phyloP scores from a whole-genome alignment of 2,329 filamentous ascomycete species.

The Phyllachora maydis region DNA sequence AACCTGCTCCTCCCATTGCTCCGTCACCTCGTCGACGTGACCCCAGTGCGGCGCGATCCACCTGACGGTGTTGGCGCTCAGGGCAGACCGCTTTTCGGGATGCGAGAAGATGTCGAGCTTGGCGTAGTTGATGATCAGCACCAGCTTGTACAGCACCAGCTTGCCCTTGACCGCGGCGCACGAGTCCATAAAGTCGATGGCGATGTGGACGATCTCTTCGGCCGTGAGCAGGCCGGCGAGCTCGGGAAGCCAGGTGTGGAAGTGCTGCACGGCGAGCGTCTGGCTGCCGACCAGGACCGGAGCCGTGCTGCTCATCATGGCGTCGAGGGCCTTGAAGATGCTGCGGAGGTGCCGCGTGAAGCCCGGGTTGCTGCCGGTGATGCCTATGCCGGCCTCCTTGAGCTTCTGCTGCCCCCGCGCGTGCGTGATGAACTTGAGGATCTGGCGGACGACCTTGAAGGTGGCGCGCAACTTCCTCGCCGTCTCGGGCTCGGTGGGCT shows the following conservation, averaged over 20 bases:
- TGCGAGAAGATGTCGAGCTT: conserved; percentile 62
- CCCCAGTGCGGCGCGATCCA: conserved; percentile 97
- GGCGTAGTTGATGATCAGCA: conserved; percentile 83
- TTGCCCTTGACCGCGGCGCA: conserved; percentile 78
- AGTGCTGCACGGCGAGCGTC: conserved; percentile 85
- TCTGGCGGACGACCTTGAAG: conserved; percentile 84
- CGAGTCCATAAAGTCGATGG: conserved; percentile 84
- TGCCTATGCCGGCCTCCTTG: conserved; percentile 78
- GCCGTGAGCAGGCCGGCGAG: conserved; percentile 54
- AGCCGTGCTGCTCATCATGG: conserved; percentile 71
- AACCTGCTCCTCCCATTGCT: conserved; percentile 84
- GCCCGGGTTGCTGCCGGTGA: conserved; percentile 47
- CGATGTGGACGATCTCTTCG: conserved; percentile 76
- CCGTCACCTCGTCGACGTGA: conserved; percentile 45
- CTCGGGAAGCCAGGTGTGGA: conserved; percentile 94
- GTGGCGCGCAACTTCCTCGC: conserved; percentile 74
- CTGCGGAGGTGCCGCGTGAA: conserved; percentile 70
- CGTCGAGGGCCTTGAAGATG: conserved; percentile 79
- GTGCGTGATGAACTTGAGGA: conserved; percentile 88
- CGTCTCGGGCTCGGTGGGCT: conserved; percentile 63
- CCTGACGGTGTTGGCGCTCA: conserved; percentile 63
- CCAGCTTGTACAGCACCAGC: conserved; percentile 74
- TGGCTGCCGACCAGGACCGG: conserved; percentile 84
- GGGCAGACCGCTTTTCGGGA: conserved; percentile 51
- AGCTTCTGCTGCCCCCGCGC: conserved; percentile 67